Evolutionary conservation across 106 monocot species (phyloP).

Genomic region (Platanthera zijinensis): DNA sequence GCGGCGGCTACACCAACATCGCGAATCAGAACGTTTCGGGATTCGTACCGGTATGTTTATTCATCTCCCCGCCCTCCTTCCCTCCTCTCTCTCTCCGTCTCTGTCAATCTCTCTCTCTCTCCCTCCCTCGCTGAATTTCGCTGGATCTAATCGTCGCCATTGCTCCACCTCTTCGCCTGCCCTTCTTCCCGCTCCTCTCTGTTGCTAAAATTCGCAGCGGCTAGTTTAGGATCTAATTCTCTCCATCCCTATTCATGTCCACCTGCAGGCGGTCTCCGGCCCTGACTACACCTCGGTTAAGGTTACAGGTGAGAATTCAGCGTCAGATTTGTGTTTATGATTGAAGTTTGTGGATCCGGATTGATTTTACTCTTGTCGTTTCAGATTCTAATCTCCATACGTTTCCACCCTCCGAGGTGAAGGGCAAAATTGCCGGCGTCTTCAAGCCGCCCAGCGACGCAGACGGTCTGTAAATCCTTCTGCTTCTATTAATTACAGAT

Average conservation of each 20-base stretch:
- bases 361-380: not conserved
- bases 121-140: too few species aligned
- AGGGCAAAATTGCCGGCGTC: slow-evolving; percentile 52
- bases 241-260: slow-evolving; percentile 1
- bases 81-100: not conserved
- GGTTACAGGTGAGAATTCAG: slow-evolving; percentile 43
- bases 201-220: not conserved
- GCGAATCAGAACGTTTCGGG: slow-evolving; percentile 65
- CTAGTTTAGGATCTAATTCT: slow-evolving; percentile 13
- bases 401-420: slow-evolving; percentile 49
- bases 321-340: not conserved
- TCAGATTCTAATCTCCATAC: slow-evolving; percentile 77
- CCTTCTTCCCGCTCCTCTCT: not conserved
- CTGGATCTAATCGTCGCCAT: too few species aligned
- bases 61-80: not conserved
- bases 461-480: slow-evolving; percentile 39
- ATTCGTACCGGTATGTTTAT: slow-evolving; percentile 46
- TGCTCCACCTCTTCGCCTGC: not conserved
- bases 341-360: not conserved
- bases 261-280: slow-evolving; percentile 37
- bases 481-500: not conserved
- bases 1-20: slow-evolving; percentile 71
- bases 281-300: slow-evolving; percentile 45
- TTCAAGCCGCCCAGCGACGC: slow-evolving; percentile 75
- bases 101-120: too few species aligned